Evolutionary conservation across 192 early-diverging fungal species (phyloP).

Genomic region (Coemansia sp.): DNA sequence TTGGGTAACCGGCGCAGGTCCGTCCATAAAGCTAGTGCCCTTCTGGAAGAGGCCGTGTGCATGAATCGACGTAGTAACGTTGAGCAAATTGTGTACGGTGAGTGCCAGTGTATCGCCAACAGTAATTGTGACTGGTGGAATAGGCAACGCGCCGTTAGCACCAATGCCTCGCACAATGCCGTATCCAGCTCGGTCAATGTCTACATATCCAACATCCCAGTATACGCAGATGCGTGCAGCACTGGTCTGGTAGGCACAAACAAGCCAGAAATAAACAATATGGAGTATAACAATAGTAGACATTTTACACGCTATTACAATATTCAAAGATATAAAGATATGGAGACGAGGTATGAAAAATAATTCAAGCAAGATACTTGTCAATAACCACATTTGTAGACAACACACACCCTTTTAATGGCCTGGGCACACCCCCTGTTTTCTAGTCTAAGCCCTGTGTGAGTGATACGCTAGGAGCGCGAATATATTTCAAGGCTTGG

Average conservation of each 20-base stretch:
- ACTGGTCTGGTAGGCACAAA: not conserved
- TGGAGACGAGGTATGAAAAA: not conserved
- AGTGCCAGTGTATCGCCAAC: constrained; percentile 31
- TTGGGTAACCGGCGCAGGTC: constrained; percentile 67
- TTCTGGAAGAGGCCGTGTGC: constrained; percentile 80
- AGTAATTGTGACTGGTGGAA: constrained; percentile 33
- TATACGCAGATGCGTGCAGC: constrained; percentile 35
- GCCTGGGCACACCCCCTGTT: no score
- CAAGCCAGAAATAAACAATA: constrained; percentile 1
- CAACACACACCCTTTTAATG: no score
- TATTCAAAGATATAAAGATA: not conserved
- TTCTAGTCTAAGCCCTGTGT: not conserved
- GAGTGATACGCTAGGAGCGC: not conserved
- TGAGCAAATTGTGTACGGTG: constrained; percentile 58
- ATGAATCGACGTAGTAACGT: constrained; percentile 69
- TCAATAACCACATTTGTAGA: not conserved
- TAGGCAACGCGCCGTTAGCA: constrained; percentile 65
- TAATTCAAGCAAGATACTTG: not conserved
- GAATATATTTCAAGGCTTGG: not conserved
- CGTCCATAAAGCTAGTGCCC: constrained; percentile 69
- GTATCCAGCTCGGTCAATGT: constrained; percentile 66
- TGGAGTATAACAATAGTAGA: not conserved
- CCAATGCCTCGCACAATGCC: constrained; percentile 63
- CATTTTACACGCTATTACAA: not conserved
- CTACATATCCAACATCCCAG: constrained; percentile 70